These are phyloP conservation scores for Coleophoma cylindrospora DNA, from an alignment of 2,329 filamentous ascomycete genomes.

Conservation along the genomic window DNA sequence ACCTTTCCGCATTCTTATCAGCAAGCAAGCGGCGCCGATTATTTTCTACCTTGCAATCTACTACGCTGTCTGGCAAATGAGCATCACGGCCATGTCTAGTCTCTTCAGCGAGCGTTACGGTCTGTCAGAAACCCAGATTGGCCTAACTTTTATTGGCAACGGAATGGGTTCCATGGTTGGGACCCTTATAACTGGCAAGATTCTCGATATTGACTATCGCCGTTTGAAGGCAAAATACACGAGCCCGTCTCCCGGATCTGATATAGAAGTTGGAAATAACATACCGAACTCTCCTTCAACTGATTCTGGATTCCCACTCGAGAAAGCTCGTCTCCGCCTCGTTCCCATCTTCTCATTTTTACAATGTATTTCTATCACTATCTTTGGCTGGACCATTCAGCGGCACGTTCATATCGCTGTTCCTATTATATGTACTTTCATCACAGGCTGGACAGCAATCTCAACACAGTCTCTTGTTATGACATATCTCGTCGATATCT, in stretches of 20 bases:
- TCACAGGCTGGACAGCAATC: slow-evolving; percentile 45
- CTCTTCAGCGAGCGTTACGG: slow-evolving; percentile 39
- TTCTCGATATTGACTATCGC: slow-evolving; percentile 37
- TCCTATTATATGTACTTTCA: slow-evolving; percentile 46
- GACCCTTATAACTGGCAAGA: slow-evolving; percentile 45
- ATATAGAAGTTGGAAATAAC: slow-evolving; percentile 51
- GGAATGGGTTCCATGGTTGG: slow-evolving; percentile 39
- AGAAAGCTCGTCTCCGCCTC: slow-evolving; percentile 27
- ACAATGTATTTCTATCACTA: slow-evolving; percentile 38
- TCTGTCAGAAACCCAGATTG: slow-evolving; percentile 28
- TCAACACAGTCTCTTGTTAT: slow-evolving; percentile 53
- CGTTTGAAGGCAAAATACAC: slow-evolving; percentile 51
- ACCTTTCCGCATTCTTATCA: slow-evolving; percentile 31
- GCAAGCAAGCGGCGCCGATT: slow-evolving; percentile 28
- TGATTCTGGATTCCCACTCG: slow-evolving; percentile 18
- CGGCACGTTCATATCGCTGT: slow-evolving; percentile 41
- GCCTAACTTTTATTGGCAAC: slow-evolving; percentile 27
- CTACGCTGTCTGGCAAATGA: slow-evolving; percentile 42
- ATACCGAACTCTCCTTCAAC: slow-evolving; percentile 21
- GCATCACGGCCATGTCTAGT: slow-evolving; percentile 39
- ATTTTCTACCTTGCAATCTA: slow-evolving; percentile 33
- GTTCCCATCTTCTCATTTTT: slow-evolving; percentile 38
- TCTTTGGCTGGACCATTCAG: slow-evolving; percentile 51
- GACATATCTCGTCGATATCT: slow-evolving; percentile 57
- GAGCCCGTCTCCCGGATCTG: slow-evolving; percentile 53